A percentile compares a stretch with the other conserved stretches of the same genome.
Conservation (phyloP, 2,329 filamentous ascomycete species). For the Thermothelomyces thermophilus region DNA sequence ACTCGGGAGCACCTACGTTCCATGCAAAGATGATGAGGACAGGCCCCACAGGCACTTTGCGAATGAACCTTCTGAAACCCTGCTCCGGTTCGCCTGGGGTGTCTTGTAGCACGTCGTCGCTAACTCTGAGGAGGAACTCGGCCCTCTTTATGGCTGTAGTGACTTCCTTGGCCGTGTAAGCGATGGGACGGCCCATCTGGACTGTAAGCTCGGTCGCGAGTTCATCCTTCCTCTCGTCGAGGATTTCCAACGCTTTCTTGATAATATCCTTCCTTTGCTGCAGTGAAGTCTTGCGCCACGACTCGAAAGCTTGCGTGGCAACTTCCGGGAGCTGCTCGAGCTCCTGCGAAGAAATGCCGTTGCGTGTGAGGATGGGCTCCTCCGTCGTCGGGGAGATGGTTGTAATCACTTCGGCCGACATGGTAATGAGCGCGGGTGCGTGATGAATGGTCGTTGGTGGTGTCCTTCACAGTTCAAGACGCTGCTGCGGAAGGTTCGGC, state of each 20-base stretch:
- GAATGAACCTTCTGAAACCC: constrained; percentile 85
- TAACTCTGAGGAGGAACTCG: constrained; percentile 80
- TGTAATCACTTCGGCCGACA: constrained; percentile 59
- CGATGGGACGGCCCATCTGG: constrained; percentile 92
- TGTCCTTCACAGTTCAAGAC: too few species aligned
- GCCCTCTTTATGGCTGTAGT: constrained; percentile 77
- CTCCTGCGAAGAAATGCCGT: constrained; percentile 64
- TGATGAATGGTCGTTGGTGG: neutral
- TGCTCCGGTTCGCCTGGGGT: constrained; percentile 76
- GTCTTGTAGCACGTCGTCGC: constrained; percentile 69
- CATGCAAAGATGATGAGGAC: constrained; percentile 88
- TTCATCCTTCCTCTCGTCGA: constrained; percentile 67
- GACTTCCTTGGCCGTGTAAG: constrained; percentile 78
- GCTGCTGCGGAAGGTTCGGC: neutral
- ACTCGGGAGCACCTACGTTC: constrained; percentile 61
- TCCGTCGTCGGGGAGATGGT: constrained; percentile 92
- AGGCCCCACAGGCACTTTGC: constrained; percentile 80
- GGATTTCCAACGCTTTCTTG: constrained; percentile 65
- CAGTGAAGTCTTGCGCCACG: constrained; percentile 69
- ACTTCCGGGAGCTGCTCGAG: constrained; percentile 64
- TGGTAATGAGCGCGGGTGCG: constrained; percentile 29
- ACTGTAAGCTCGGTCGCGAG: constrained; percentile 79
- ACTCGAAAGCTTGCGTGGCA: constrained; percentile 68
- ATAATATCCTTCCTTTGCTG: constrained; percentile 73
- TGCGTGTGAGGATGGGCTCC: constrained; percentile 71